Evolutionary conservation across 225 moss, liverwort and hornwort genomes (phyloP), one percentile per base, ranked within the genome.

Genomic region (Physcomitrium patens): DNA sequence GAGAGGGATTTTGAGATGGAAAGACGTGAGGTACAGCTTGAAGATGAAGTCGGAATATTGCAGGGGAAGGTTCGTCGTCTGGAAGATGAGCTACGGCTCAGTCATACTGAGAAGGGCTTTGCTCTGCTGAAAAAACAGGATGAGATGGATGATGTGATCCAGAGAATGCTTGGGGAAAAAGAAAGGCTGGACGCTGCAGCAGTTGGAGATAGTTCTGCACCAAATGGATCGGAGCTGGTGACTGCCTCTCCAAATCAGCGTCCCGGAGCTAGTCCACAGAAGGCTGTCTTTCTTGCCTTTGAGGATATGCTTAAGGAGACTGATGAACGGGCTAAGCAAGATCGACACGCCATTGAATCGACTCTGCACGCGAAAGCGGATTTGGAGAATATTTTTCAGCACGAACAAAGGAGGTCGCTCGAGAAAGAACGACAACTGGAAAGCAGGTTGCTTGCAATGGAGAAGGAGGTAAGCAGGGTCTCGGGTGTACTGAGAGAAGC

Each of bases 271-370:
- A 86, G 79, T 57, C 87, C 93, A 41, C 76, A 78, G 74, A 85
- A 83, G 69, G 79, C 86, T 43, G 62, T 87, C 41, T 80, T 85
- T 19, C 83, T 88, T 61, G 86, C 86, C 26, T 91, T 88, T 67
- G 84, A 86, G 80, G 89, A 94, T 73, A 81, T 88, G 65, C 68
- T 91, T 1, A 85, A 86, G 54, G 89, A 89, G 70, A 83, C 91
- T 27, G 90, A 84, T 44, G 85, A 78, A 31, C 84, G 83, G 60
- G 83, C 78, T 19, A 84, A 89, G 72, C 81, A 79, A 61, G 83
- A 86, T 56, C 76, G 73, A 67, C 78, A 77, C 71, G 64, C 67
- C 28, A 77, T 84, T 17, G 77, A 91, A 74, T 89, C 85, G 58
- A 72, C 83, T 8, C 67, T 88, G 26, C 79, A 65, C 37, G 74